Conservation (phyloP, 2,329 filamentous ascomycete species). For the Aspergillus sp. region DNA sequence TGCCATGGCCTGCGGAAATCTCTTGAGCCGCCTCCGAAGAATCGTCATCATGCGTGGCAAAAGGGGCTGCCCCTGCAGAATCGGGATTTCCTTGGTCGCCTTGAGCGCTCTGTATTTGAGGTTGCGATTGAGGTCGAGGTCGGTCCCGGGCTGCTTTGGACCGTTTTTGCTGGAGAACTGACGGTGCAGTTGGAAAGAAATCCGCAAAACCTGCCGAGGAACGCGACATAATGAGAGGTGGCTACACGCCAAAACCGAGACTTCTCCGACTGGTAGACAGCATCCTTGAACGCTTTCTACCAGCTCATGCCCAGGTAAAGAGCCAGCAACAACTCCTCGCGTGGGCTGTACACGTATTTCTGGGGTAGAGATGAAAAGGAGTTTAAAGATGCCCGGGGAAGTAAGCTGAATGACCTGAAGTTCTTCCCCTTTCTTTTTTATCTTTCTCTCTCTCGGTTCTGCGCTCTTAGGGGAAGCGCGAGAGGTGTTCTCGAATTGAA, state of each 20-base stretch:
- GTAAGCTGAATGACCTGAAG: not conserved
- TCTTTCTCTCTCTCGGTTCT: not conserved
- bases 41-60: slow-evolving; percentile 15
- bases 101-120: slow-evolving; percentile 18
- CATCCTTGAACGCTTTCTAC: slow-evolving; percentile 36
- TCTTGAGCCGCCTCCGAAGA: slow-evolving; percentile 12
- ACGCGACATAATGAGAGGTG: slow-evolving; percentile 69
- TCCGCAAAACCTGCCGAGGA: slow-evolving; percentile 78
- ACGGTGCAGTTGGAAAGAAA: slow-evolving; percentile 79
- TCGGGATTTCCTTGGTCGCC: slow-evolving; percentile 13
- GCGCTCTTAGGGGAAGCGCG: not conserved
- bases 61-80: slow-evolving; percentile 10
- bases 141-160: slow-evolving; percentile 55
- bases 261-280: slow-evolving; percentile 34
- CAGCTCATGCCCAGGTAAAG: slow-evolving; percentile 22
- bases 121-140: slow-evolving; percentile 56
- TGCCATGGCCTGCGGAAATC: slow-evolving; percentile 45
- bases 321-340: slow-evolving; percentile 20
- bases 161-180: slow-evolving; percentile 55
- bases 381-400: not conserved
- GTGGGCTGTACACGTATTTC: slow-evolving; percentile 9
- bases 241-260: slow-evolving; percentile 42
- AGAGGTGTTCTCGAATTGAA: not conserved
- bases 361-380: not conserved
- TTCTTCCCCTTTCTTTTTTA: not conserved